These are phyloP conservation scores for Xylariaceae sp. DNA, from an alignment of 2,329 filamentous ascomycete species.

Conservation along the genomic window DNA sequence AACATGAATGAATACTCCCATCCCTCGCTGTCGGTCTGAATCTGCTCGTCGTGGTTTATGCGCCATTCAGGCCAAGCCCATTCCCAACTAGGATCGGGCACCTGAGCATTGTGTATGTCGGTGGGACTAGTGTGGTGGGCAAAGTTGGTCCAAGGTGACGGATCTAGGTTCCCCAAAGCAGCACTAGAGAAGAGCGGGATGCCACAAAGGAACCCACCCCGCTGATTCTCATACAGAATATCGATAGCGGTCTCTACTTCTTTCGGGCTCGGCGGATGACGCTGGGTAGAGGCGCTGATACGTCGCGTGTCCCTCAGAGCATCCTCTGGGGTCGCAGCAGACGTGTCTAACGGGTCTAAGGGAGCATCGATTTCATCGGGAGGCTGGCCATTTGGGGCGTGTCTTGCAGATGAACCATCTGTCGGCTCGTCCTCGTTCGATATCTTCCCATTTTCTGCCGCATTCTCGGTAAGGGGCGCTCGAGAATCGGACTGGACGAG, in stretches of 20 bases:
- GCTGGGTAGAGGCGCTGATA: neutral
- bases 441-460: constrained; percentile 10
- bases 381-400: constrained; percentile 10
- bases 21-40: constrained; percentile 72
- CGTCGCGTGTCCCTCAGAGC: constrained; percentile 7
- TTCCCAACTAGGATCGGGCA: constrained; percentile 92
- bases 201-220: constrained; percentile 86
- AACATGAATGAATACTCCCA: constrained; percentile 98
- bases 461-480: constrained; percentile 18
- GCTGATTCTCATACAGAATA: constrained; percentile 91
- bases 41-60: constrained; percentile 69
- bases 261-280: constrained; percentile 13
- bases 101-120: constrained; percentile 78
- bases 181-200: constrained; percentile 84
- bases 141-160: constrained; percentile 79
- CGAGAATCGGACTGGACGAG: constrained; percentile 24
- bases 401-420: constrained; percentile 16
- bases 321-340: neutral
- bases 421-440: constrained; percentile 12
- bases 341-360: neutral
- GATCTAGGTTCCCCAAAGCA: constrained; percentile 83
- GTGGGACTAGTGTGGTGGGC: constrained; percentile 60
- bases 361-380: constrained; percentile 1
- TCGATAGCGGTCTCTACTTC: constrained; percentile 64
- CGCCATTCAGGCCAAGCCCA: constrained; percentile 74